Evolutionary conservation across 208 protist genomes (phyloP), one percentile per base, ranked within the genome.

Genomic region (Ichthyophonus hoferi): DNA sequence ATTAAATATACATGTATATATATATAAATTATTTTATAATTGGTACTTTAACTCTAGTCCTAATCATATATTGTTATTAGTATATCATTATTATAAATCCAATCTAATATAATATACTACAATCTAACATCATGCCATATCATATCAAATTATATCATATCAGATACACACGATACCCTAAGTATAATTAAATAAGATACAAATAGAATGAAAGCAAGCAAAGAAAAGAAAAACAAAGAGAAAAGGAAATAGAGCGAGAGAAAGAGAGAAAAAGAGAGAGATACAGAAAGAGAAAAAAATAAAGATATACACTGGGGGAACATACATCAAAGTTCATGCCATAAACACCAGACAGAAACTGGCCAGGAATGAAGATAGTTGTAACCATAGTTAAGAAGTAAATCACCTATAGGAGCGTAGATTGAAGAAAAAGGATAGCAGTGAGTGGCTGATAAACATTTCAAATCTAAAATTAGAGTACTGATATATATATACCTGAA

Each of bases 281-380:
- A n/a, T n/a, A n/a, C n/a, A n/a, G n/a, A n/a, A n/a, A n/a, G n/a
- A n/a, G n/a, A n/a, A n/a, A n/a, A n/a, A n/a, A n/a, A n/a, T n/a
- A n/a, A n/a, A n/a, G n/a, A n/a, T 67, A 24, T 67, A n/a, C 14
- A 67, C 24, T 67, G 50, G 50, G 50, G 50, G 50, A 24, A 24
- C 50, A 24, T 67, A 67, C 50, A 67, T 89, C 86, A 42, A 90
- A 90, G 85, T 90, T 90, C 89, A 90, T 90, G 83, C 89, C 89
- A 37, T 90, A 90, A 38, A 90, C 86, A 37, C 85, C 84, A 34
- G 78, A 67, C 33, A 90, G 38, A 79, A 90, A 90, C 34, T 86
- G 81, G 34, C 58, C 50, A 35, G 89, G 89, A 41, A 90, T 77
- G 67, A 90, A 90, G 40, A 90, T 43, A 2, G 89, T 85, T 7